These are phyloP conservation scores for Exidia glandulosa DNA, from an alignment of 768 basidiomycete species.

Conservation along the genomic window DNA sequence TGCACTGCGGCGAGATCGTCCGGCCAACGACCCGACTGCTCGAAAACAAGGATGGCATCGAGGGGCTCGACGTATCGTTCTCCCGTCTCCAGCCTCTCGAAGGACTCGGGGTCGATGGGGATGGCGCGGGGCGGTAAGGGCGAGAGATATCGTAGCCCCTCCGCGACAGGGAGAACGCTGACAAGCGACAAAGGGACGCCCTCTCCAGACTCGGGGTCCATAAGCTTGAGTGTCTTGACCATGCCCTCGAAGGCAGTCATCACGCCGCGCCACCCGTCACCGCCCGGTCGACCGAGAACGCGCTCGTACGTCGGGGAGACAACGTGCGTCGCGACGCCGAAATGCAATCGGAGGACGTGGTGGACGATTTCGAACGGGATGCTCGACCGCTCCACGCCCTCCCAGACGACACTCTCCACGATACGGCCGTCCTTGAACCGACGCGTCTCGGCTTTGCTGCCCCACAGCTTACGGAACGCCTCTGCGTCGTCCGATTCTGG, in stretches of 20 bases:
- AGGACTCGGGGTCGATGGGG: slow-evolving; percentile 20
- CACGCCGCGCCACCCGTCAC: slow-evolving; percentile 41
- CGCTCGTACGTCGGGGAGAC: slow-evolving; percentile 52
- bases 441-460: slow-evolving; percentile 79
- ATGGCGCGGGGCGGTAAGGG: slow-evolving; percentile 67
- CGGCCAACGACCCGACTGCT: slow-evolving; percentile 88
- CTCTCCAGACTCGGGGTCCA: slow-evolving; percentile 45
- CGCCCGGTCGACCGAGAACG: slow-evolving; percentile 36
- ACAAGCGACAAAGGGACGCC: slow-evolving; percentile 63
- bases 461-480: slow-evolving; percentile 82
- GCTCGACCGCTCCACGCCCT: slow-evolving; percentile 65
- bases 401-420: slow-evolving; percentile 93
- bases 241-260: slow-evolving; percentile 70
- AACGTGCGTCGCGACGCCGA: slow-evolving; percentile 52
- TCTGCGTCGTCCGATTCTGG: slow-evolving; percentile 42
- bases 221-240: slow-evolving; percentile 60
- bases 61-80: slow-evolving; percentile 61
- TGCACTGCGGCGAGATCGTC: slow-evolving; percentile 89
- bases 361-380: slow-evolving; percentile 66
- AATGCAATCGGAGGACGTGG: slow-evolving; percentile 68
- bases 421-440: slow-evolving; percentile 96
- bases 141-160: slow-evolving; percentile 72
- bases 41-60: slow-evolving; percentile 76
- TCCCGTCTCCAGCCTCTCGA: slow-evolving; percentile 35
- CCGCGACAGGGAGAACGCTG: slow-evolving; percentile 63